Evolutionary conservation across 768 basidiomycete species (phyloP).

Genomic region (Macrocybe gigantea): DNA sequence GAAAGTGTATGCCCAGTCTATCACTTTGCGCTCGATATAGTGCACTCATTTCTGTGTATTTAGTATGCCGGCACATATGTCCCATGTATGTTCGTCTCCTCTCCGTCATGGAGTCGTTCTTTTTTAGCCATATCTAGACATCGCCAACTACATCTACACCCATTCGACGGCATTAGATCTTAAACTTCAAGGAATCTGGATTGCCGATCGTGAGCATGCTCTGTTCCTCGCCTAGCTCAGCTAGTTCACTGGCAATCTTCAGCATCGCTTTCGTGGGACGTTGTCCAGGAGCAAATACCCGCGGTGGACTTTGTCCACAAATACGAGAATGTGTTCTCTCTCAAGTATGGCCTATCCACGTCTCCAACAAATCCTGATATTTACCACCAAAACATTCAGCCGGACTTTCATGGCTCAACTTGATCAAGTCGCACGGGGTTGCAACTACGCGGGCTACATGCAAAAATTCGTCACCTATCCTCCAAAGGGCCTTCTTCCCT

Average conservation of each 20-base stretch:
- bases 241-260: neutral
- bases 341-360: slow-evolving; percentile 46
- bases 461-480: slow-evolving; percentile 63
- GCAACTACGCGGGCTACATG: slow-evolving; percentile 60
- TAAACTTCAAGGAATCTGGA: slow-evolving; percentile 65
- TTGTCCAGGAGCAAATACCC: slow-evolving; percentile 66
- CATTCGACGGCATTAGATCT: slow-evolving; percentile 48
- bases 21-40: neutral
- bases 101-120: neutral
- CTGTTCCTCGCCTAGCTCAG: neutral
- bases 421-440: slow-evolving; percentile 43
- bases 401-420: slow-evolving; percentile 57
- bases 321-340: slow-evolving; percentile 61
- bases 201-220: slow-evolving; percentile 53
- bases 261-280: slow-evolving; percentile 57
- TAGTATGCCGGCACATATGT: slow-evolving; percentile 66
- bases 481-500: slow-evolving; percentile 58
- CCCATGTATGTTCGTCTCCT: slow-evolving; percentile 37
- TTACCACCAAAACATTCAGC: slow-evolving; percentile 25
- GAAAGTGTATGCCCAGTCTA: slow-evolving; percentile 57
- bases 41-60: neutral
- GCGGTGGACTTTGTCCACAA: slow-evolving; percentile 72
- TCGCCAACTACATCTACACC: slow-evolving; percentile 69
- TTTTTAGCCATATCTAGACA: slow-evolving; percentile 39
- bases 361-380: neutral